Evolutionary conservation across 2,329 filamentous ascomycete genomes (phyloP).

Genomic region (Neofusicoccum laricinum): DNA sequence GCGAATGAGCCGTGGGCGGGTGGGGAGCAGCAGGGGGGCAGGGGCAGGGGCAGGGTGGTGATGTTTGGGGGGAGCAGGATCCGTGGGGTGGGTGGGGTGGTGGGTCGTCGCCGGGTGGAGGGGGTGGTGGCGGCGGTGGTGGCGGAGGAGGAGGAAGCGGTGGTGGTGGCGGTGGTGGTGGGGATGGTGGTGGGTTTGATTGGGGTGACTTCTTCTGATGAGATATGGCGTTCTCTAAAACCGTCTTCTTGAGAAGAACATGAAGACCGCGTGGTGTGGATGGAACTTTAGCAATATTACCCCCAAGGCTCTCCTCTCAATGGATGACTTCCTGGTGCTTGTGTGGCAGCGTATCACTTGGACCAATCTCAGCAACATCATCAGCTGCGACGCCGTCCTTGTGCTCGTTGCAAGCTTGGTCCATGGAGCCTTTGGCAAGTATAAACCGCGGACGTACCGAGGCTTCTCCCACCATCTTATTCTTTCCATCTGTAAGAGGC

Average conservation of each 20-base stretch:
- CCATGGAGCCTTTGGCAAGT: too few relatives aligned
- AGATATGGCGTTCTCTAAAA: not conserved
- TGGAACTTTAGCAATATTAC: not conserved
- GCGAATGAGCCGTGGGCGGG: constrained; percentile 27
- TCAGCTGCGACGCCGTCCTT: too few relatives aligned
- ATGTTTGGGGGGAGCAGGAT: constrained; percentile 28
- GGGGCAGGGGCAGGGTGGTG: constrained; percentile 18
- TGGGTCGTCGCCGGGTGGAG: not conserved
- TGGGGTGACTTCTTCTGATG: not conserved
- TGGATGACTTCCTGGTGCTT: too few relatives aligned
- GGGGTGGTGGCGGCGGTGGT: not conserved
- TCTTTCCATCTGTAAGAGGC: too few relatives aligned
- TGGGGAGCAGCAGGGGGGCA: constrained; percentile 17
- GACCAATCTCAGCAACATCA: too few relatives aligned
- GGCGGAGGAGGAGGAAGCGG: not conserved
- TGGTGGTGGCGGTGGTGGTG: not conserved
- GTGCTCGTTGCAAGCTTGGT: too few relatives aligned
- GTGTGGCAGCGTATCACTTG: too few relatives aligned
- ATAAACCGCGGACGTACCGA: too few relatives aligned
- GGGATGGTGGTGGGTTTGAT: not conserved
- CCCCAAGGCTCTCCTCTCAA: not conserved
- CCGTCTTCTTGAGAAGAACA: too few relatives aligned
- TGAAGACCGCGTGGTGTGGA: too few relatives aligned
- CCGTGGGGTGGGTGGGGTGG: constrained; percentile 22
- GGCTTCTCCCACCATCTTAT: too few relatives aligned